A percentile compares a stretch with the other conserved stretches of the same genome.
Conservation (phyloP, 116 monocot species). For the Cymodocea nodosa region DNA sequence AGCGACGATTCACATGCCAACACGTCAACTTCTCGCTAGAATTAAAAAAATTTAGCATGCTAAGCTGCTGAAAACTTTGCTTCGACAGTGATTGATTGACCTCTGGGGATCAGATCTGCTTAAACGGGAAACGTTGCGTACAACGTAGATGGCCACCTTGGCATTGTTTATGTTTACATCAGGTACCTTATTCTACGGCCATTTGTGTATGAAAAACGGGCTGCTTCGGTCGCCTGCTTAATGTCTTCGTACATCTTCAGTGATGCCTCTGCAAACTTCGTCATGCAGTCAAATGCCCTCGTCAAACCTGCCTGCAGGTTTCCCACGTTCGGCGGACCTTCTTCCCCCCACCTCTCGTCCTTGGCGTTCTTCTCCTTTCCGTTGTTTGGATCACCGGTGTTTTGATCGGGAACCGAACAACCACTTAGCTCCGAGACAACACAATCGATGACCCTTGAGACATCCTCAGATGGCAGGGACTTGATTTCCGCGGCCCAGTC, state of each 20-base stretch:
- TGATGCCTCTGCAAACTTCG: conserved; percentile 53
- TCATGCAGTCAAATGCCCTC: conserved; percentile 39
- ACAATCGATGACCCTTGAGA: conserved; percentile 25
- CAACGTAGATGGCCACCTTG: too few relatives aligned
- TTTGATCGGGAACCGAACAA: conserved; percentile 13
- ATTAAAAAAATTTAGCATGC: too few relatives aligned
- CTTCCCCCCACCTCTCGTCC: conserved; percentile 12
- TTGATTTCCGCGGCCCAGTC: conserved; percentile 52
- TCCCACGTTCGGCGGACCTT: conserved; percentile 24
- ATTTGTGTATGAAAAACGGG: conserved; percentile 17
- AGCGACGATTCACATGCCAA: too few relatives aligned
- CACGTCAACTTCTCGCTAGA: too few relatives aligned
- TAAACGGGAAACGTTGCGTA: too few relatives aligned
- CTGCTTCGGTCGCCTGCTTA: conserved; percentile 40
- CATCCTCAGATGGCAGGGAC: conserved; percentile 35
- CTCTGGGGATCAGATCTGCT: too few relatives aligned
- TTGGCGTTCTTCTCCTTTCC: not conserved
- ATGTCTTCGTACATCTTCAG: conserved; percentile 52
- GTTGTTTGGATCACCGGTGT: conserved; percentile 1
- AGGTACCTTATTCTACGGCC: too few relatives aligned
- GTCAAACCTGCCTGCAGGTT: conserved; percentile 33
- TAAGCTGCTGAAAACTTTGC: too few relatives aligned
- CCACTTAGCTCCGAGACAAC: conserved; percentile 11
- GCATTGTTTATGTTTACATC: too few relatives aligned
- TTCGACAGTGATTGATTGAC: too few relatives aligned